phyloP scores from a whole-genome alignment of 2,329 filamentous ascomycete genomes.

The Hypoxylon sp. region DNA sequence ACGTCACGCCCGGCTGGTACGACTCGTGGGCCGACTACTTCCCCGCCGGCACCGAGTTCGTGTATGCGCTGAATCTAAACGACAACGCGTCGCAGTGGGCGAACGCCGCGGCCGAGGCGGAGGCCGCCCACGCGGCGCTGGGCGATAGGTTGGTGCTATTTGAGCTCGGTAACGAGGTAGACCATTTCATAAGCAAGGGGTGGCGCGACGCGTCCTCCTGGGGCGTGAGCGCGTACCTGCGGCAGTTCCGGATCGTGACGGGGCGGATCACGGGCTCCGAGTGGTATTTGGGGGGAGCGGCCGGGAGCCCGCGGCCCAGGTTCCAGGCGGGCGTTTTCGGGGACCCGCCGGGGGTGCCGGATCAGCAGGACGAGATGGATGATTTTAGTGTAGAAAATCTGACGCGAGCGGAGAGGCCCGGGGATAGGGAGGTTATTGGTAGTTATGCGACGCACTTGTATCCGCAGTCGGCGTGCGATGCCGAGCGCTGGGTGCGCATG shows the following conservation, averaged over 20 bases:
- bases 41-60: slow-evolving; percentile 48
- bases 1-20: slow-evolving; percentile 52
- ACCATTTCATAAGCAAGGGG: slow-evolving; percentile 52
- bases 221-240: slow-evolving; percentile 49
- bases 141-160: slow-evolving; percentile 48
- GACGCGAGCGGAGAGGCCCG: slow-evolving; percentile 44
- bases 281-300: slow-evolving; percentile 50
- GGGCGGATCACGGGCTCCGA: slow-evolving; percentile 47
- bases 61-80: slow-evolving; percentile 52
- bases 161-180: slow-evolving; percentile 54
- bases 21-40: slow-evolving; percentile 50
- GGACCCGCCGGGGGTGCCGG: slow-evolving; percentile 53
- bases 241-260: slow-evolving; percentile 51
- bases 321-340: slow-evolving; percentile 53
- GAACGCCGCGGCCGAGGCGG: slow-evolving; percentile 48
- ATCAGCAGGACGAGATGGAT: slow-evolving; percentile 53
- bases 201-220: slow-evolving; percentile 50
- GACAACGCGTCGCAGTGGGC: slow-evolving; percentile 50
- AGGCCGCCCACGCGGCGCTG: slow-evolving; percentile 47
- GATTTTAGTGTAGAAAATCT: slow-evolving; percentile 53
- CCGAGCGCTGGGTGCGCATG: slow-evolving; percentile 50
- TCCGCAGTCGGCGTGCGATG: slow-evolving; percentile 54
- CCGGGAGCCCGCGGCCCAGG: slow-evolving; percentile 42
- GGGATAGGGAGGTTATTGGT: slow-evolving; percentile 50
- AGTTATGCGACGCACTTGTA: slow-evolving; percentile 53